phyloP scores from a whole-genome alignment of 139 green algal species.

The Pleodorina starrii region DNA sequence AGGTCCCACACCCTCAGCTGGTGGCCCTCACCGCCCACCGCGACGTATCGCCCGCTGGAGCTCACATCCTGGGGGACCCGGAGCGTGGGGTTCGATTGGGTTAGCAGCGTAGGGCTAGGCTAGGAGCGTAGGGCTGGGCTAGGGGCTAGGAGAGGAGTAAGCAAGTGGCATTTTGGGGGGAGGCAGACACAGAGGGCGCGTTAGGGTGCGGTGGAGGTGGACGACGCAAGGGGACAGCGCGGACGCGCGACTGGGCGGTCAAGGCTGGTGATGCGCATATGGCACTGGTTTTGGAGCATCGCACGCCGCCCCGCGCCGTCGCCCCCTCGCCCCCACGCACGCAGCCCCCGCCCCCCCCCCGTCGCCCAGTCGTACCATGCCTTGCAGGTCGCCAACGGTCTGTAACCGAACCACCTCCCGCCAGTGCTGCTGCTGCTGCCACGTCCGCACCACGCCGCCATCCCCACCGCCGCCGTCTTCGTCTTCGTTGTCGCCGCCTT shows the following conservation, averaged over 20 bases:
- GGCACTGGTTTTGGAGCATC: too few relatives aligned
- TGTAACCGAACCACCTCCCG: conserved; percentile 7
- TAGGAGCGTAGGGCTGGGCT: too few relatives aligned
- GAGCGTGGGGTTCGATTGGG: not conserved
- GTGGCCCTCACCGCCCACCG: conserved; percentile 54
- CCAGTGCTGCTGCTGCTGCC: conserved; percentile 17
- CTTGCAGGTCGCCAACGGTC: conserved; percentile 24
- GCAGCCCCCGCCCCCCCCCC: not conserved
- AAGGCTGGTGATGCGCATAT: too few relatives aligned
- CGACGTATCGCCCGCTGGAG: conserved; percentile 33
- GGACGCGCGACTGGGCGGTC: too few relatives aligned
- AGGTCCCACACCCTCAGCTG: conserved; percentile 73
- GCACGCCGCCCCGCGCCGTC: too few relatives aligned
- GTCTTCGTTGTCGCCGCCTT: not conserved
- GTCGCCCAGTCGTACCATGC: conserved; percentile 42
- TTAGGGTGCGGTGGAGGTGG: too few relatives aligned
- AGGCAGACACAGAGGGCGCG: too few relatives aligned
- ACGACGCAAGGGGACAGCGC: too few relatives aligned
- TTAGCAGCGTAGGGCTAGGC: not conserved
- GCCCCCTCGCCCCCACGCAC: too few relatives aligned
- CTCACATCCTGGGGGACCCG: conserved; percentile 9
- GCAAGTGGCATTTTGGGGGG: too few relatives aligned
- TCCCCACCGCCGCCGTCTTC: not conserved
- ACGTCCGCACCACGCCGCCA: not conserved
- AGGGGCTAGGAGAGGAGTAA: too few relatives aligned